Conservation (phyloP, 345 rosid genomes). For the Ceriops zippeliana region DNA sequence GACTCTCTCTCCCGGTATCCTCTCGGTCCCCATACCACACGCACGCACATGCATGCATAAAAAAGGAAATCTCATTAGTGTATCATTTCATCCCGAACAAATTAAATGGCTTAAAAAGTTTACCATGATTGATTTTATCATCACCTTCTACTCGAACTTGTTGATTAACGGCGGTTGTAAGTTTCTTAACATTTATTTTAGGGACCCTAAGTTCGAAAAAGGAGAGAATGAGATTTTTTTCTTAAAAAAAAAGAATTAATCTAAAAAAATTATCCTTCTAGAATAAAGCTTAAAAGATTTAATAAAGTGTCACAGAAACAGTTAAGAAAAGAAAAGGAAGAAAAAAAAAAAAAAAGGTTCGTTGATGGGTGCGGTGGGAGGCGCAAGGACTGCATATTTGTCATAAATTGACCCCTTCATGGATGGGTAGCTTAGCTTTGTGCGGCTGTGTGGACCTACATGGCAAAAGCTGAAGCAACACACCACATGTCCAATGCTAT, state of each 20-base stretch:
- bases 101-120: too few species aligned
- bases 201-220: too few species aligned
- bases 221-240: too few species aligned
- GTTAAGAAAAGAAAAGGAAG: constrained; percentile 2
- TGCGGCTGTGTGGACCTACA: constrained; percentile 37
- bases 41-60: too few species aligned
- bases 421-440: constrained; percentile 22
- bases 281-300: background rate
- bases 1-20: background rate
- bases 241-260: too few species aligned
- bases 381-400: constrained; percentile 9
- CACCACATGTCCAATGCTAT: constrained; percentile 39
- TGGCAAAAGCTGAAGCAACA: constrained; percentile 36
- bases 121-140: too few species aligned
- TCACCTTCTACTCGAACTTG: too few species aligned
- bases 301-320: background rate
- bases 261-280: background rate
- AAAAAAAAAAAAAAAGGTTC: background rate
- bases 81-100: too few species aligned
- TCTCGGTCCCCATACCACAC: too few species aligned
- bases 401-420: background rate
- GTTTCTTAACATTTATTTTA: background rate
- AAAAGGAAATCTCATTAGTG: too few species aligned
- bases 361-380: constrained; percentile 9
- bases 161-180: background rate